phyloP scores from a whole-genome alignment of 108 stramenopile species.

The Nitzschia palea region DNA sequence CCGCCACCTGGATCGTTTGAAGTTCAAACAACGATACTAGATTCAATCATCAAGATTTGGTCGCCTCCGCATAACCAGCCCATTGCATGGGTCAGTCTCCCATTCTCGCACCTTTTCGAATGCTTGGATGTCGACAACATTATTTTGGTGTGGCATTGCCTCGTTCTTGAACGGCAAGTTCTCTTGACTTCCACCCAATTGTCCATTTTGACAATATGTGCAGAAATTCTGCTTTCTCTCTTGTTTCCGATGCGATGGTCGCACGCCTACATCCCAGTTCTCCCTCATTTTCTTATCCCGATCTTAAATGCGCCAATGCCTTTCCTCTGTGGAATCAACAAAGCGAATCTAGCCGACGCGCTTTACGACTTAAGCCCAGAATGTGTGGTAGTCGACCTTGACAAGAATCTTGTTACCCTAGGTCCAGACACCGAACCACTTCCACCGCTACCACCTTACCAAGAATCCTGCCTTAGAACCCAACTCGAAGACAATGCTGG shows the following conservation, averaged over 20 bases:
- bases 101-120: slow-evolving; percentile 82
- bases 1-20: slow-evolving; percentile 91
- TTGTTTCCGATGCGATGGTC: slow-evolving; percentile 93
- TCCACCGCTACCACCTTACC: slow-evolving; percentile 64
- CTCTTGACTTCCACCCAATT: slow-evolving; percentile 85
- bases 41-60: slow-evolving; percentile 81
- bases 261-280: slow-evolving; percentile 84
- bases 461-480: slow-evolving; percentile 37
- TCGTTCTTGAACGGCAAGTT: slow-evolving; percentile 87
- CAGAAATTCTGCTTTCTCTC: slow-evolving; percentile 85
- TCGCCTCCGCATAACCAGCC: slow-evolving; percentile 89
- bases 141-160: slow-evolving; percentile 68
- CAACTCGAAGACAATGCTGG: slow-evolving; percentile 69
- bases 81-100: slow-evolving; percentile 86
- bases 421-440: slow-evolving; percentile 63
- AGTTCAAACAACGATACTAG: slow-evolving; percentile 77
- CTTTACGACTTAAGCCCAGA: slow-evolving; percentile 67
- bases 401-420: slow-evolving; percentile 69
- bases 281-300: slow-evolving; percentile 80
- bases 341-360: slow-evolving; percentile 72
- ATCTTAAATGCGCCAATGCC: slow-evolving; percentile 86
- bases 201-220: slow-evolving; percentile 74
- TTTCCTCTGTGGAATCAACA: slow-evolving; percentile 82
- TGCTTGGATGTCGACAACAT: slow-evolving; percentile 87
- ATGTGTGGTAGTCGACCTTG: slow-evolving; percentile 87